Conservation (phyloP, 805 yeast species). For the Soucietia sequanensis region DNA sequence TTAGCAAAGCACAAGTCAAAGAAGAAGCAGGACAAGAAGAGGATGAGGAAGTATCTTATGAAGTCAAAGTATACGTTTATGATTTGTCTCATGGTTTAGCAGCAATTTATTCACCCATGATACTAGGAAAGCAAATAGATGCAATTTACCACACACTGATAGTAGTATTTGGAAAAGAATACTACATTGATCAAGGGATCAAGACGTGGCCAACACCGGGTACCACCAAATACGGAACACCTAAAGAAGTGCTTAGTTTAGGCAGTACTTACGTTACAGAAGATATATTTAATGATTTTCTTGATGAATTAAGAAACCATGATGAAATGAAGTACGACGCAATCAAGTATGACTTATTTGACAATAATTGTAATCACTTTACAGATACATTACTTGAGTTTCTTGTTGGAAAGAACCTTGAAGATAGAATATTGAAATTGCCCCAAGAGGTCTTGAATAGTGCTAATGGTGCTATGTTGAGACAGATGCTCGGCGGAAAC, state of each 20-base stretch:
- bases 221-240: conserved; percentile 56
- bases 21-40: conserved; percentile 3
- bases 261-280: conserved; percentile 53
- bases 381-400: conserved; percentile 57
- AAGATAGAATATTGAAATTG: conserved; percentile 48
- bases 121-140: conserved; percentile 54
- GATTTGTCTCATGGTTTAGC: conserved; percentile 67
- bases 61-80: conserved; percentile 58
- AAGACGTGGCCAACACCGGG: conserved; percentile 43
- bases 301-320: conserved; percentile 45
- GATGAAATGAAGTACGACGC: conserved; percentile 44
- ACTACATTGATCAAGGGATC: conserved; percentile 62
- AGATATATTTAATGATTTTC: conserved; percentile 53
- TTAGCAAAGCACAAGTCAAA: no score
- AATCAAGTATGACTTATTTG: conserved; percentile 53
- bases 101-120: conserved; percentile 43
- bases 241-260: conserved; percentile 48
- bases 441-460: conserved; percentile 50
- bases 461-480: conserved; percentile 35
- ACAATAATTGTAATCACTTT: conserved; percentile 69
- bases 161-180: conserved; percentile 52
- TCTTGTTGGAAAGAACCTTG: conserved; percentile 54
- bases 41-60: conserved; percentile 22
- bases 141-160: conserved; percentile 70
- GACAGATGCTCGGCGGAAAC: conserved; percentile 27